These are phyloP conservation scores for Aspergillus ustus DNA, from an alignment of 2,329 filamentous ascomycete genomes.

Conservation along the genomic window DNA sequence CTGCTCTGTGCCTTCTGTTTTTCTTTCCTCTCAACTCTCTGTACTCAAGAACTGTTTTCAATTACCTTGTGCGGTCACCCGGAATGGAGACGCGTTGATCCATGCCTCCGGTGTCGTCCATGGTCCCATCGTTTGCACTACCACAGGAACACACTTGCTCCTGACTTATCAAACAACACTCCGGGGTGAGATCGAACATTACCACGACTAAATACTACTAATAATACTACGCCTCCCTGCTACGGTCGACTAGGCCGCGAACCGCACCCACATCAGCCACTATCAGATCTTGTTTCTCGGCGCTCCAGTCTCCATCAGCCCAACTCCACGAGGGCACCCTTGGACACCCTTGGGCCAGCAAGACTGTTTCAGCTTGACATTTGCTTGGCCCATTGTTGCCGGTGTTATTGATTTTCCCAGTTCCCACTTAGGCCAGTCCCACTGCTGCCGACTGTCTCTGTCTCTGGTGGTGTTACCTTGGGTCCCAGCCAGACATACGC, in stretches of 20 bases:
- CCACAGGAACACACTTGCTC: conserved; percentile 11
- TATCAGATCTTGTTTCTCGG: conserved; percentile 8
- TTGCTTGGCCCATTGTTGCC: conserved; percentile 13
- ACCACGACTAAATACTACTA: conserved; percentile 14
- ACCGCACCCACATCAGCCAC: conserved; percentile 8
- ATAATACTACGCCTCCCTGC: conserved; percentile 18
- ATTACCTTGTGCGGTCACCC: not conserved
- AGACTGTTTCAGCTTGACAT: conserved; percentile 11
- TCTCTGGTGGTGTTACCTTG: conserved; percentile 27
- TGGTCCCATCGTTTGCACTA: conserved; percentile 17
- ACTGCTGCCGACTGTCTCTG: conserved; percentile 4
- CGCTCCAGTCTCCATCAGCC: conserved; percentile 2
- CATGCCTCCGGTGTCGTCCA: conserved; percentile 20
- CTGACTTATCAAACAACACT: conserved; percentile 1
- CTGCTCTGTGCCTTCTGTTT: not conserved
- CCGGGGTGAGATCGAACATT: conserved; percentile 1
- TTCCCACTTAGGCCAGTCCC: conserved; percentile 11
- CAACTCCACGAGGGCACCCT: not conserved
- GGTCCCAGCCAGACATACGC: conserved; percentile 24
- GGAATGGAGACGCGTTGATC: conserved; percentile 30
- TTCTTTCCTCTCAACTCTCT: conserved; percentile 7
- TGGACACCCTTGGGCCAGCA: not conserved
- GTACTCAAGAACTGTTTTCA: not conserved
- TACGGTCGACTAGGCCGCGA: conserved; percentile 7
- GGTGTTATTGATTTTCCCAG: conserved; percentile 6